Evolutionary conservation across 768 basidiomycete species (phyloP).

Genomic region (Phylloporus sp.): DNA sequence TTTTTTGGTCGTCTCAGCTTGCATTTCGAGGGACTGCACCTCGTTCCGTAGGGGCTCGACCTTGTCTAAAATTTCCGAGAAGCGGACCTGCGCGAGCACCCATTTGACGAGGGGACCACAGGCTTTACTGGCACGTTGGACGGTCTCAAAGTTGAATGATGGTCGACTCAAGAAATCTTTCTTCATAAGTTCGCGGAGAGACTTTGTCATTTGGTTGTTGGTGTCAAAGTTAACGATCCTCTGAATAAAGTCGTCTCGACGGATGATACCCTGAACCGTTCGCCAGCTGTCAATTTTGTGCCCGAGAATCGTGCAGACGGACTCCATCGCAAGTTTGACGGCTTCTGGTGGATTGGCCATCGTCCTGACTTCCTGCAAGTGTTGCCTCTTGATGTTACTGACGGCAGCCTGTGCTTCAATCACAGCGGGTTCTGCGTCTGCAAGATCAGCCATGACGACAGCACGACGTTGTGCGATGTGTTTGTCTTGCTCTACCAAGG

Average conservation of each 20-base stretch:
- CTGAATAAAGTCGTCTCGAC: conserved; percentile 94
- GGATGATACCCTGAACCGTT: conserved; percentile 91
- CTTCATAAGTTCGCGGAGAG: conserved; percentile 87
- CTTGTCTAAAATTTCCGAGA: conserved; percentile 95
- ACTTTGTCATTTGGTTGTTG: conserved; percentile 81
- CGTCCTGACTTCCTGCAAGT: conserved; percentile 92
- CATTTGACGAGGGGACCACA: conserved; percentile 98
- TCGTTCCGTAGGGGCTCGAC: conserved; percentile 96
- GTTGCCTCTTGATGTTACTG: conserved; percentile 92
- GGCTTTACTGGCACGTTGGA: conserved; percentile 92
- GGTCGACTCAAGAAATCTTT: conserved; percentile 88
- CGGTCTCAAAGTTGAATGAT: conserved; percentile 90
- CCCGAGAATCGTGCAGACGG: conserved; percentile 92
- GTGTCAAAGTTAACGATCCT: conserved; percentile 97
- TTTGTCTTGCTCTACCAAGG: conserved; percentile 86
- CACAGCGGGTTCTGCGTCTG: conserved; percentile 97
- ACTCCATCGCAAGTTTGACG: conserved; percentile 98
- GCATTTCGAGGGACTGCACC: conserved; percentile 86
- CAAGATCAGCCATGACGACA: conserved; percentile 92
- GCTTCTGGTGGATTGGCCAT: conserved; percentile 99
- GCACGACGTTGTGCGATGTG: conserved; percentile 83
- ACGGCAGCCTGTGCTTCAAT: conserved; percentile 95
- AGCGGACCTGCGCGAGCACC: conserved; percentile 95
- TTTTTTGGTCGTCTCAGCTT: conserved; percentile 93
- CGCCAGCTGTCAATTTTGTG: conserved; percentile 98